Evolutionary conservation across 2,329 filamentous ascomycete genomes (phyloP).

Genomic region (Fusarium algeriense): DNA sequence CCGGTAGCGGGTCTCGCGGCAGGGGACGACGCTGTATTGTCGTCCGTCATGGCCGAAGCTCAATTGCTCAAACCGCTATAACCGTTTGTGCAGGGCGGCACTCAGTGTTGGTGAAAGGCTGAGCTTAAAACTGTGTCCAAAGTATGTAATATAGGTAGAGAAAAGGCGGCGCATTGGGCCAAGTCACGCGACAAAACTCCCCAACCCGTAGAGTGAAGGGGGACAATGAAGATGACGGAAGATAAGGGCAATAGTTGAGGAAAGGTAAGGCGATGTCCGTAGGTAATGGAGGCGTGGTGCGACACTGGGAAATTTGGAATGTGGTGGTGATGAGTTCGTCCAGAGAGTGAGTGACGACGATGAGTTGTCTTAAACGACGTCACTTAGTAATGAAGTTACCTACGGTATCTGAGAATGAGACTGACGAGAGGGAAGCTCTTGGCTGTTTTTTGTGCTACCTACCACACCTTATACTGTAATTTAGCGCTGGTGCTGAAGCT

Average conservation of each 20-base stretch:
- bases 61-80: conserved; percentile 15
- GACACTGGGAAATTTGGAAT: conserved; percentile 34
- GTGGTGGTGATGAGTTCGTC: conserved; percentile 33
- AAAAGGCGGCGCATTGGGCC: conserved; percentile 15
- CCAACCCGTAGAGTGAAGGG: conserved; percentile 4
- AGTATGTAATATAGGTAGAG: neutral
- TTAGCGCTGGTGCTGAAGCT: conserved; percentile 19
- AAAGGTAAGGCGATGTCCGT: conserved; percentile 4
- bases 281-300: conserved; percentile 25
- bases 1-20: conserved; percentile 48
- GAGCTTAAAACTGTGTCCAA: conserved; percentile 4
- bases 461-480: neutral
- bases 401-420: conserved; percentile 5
- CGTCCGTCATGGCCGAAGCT: conserved; percentile 33
- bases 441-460: conserved; percentile 3
- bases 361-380: conserved; percentile 31
- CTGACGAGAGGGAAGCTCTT: conserved; percentile 12
- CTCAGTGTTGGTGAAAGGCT: neutral
- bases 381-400: conserved; percentile 19
- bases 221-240: conserved; percentile 8
- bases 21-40: conserved; percentile 30
- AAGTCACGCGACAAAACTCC: conserved; percentile 38
- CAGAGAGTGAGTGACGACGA: conserved; percentile 7
- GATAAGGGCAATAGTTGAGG: neutral
- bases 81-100: conserved; percentile 1